phyloP scores from a whole-genome alignment of 805 yeast genomes.

The Candida xyloterini region DNA sequence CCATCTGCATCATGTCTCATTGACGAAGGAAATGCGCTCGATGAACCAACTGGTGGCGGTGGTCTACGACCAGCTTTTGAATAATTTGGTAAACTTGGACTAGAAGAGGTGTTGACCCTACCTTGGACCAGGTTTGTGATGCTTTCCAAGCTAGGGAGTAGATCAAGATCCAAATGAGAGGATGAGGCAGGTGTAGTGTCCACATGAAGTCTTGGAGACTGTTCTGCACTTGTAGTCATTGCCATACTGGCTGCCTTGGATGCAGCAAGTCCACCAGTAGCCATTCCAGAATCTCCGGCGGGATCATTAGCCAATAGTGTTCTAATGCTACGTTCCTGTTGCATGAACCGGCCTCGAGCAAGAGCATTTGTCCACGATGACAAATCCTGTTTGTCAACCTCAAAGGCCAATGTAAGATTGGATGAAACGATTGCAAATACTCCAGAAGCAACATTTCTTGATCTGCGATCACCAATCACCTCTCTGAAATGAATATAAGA shows the following conservation, averaged over 20 bases:
- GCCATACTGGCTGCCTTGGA: constrained; percentile 34
- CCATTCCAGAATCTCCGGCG: constrained; percentile 32
- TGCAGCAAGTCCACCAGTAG: constrained; percentile 35
- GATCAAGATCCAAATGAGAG: constrained; percentile 9
- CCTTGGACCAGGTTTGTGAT: background rate
- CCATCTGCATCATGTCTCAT: constrained; percentile 16
- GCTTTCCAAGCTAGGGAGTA: constrained; percentile 7
- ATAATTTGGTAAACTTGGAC: background rate
- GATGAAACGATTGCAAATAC: constrained; percentile 57
- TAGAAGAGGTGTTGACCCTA: background rate
- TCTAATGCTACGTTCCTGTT: constrained; percentile 42
- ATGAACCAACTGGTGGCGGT: constrained; percentile 15
- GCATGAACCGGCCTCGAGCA: constrained; percentile 45
- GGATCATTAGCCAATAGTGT: constrained; percentile 27
- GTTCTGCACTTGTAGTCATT: constrained; percentile 13
- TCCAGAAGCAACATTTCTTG: constrained; percentile 40
- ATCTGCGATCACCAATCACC: constrained; percentile 40
- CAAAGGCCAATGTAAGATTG: constrained; percentile 53
- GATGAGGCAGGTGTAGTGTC: constrained; percentile 23
- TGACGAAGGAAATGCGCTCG: constrained; percentile 19
- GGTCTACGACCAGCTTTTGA: constrained; percentile 14
- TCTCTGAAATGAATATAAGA: constrained; percentile 58
- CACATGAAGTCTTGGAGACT: constrained; percentile 13
- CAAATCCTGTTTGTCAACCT: constrained; percentile 50
- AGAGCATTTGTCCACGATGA: constrained; percentile 57